Evolutionary conservation across 2,329 filamentous ascomycete genomes (phyloP), one percentile per base, ranked within the genome.

Genomic region (Dendryphion nanum): DNA sequence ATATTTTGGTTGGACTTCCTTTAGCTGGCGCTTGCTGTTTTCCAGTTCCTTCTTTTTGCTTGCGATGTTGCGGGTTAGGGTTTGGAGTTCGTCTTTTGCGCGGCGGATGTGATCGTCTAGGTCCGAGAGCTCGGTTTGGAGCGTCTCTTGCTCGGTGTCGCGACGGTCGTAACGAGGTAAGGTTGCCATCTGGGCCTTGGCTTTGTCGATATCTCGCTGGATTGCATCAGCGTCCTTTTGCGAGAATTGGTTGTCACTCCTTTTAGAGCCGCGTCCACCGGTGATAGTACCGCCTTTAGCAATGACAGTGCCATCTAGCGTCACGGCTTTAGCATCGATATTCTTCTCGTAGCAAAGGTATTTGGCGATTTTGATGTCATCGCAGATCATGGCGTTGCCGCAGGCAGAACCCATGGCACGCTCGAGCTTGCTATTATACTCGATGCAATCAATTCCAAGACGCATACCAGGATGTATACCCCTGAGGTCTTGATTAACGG

Each of bases 251-350:
- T 26, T 8, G 10, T n/a, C 23, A 42, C 79, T 80, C 38, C 83
- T 82, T 32, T 82, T 78, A 31, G 85, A 81, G n/a, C 55, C 83
- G 45, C 89, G 85, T 50, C 93, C 93, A 74, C 93, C 93, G 33
- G 93, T 97, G 85, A 98, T 97, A 37, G 94, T 77, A 58, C 93
- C 93, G 31, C 87, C 89, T 63, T 97, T 97, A 71, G 95, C 89
- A 48, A 98, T 96, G 44, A 98, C 85, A 38, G 85, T 91, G n/a
- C 93, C 93, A 59, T 97, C 90, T 10, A 97, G 68, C 1, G 90
- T 95, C 10, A 98, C 91, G 4, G 91, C 90, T 66, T 97, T 97
- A 37, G 94, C 90, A 42, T 90, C 86, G 20, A 96, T 83, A 20
- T 80, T 83, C 47, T 82, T 85, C 40, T 86, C 82, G 61, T 94